A percentile compares a stretch with the other conserved stretches of the same genome.
These are phyloP conservation scores for Leavenworthia alabamica DNA, from an alignment of 345 rosid genomes.

Conservation along the genomic window DNA sequence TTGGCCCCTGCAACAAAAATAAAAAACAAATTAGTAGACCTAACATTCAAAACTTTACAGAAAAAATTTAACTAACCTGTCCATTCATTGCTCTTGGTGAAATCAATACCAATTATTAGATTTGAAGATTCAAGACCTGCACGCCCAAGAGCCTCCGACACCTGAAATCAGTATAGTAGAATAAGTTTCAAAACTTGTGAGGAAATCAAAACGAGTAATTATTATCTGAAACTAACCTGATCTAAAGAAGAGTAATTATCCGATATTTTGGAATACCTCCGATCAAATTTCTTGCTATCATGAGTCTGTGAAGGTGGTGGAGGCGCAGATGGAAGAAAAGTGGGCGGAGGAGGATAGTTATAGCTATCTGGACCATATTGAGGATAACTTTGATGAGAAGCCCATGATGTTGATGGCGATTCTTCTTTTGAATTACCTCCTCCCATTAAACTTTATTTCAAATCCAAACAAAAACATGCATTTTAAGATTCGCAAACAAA, in stretches of 20 bases:
- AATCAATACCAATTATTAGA: slow-evolving; percentile 92
- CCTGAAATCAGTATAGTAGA: slow-evolving; percentile 35
- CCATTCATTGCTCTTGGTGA: slow-evolving; percentile 98
- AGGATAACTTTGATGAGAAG: slow-evolving; percentile 31
- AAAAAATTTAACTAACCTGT: slow-evolving; percentile 46
- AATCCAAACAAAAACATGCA: background rate
- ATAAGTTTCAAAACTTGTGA: background rate
- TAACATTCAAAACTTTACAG: background rate
- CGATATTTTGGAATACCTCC: slow-evolving; percentile 73
- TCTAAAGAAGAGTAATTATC: slow-evolving; percentile 74
- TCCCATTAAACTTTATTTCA: slow-evolving; percentile 47
- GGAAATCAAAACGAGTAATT: background rate
- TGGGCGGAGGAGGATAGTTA: slow-evolving; percentile 31
- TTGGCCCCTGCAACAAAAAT: slow-evolving; percentile 49
- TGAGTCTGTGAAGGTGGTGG: slow-evolving; percentile 26
- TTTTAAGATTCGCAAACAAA: background rate
- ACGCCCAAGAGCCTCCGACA: slow-evolving; percentile 68
- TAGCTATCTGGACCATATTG: slow-evolving; percentile 48
- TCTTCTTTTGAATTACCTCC: slow-evolving; percentile 55
- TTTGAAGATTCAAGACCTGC: slow-evolving; percentile 98
- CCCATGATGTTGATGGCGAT: slow-evolving; percentile 41
- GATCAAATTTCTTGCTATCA: slow-evolving; percentile 50
- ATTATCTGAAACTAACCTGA: slow-evolving; percentile 41
- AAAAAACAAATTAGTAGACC: background rate
- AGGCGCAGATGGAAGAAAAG: slow-evolving; percentile 25